Evolutionary conservation across 2,329 filamentous ascomycete genomes (phyloP).

Genomic region (Venturiaceae sp.): DNA sequence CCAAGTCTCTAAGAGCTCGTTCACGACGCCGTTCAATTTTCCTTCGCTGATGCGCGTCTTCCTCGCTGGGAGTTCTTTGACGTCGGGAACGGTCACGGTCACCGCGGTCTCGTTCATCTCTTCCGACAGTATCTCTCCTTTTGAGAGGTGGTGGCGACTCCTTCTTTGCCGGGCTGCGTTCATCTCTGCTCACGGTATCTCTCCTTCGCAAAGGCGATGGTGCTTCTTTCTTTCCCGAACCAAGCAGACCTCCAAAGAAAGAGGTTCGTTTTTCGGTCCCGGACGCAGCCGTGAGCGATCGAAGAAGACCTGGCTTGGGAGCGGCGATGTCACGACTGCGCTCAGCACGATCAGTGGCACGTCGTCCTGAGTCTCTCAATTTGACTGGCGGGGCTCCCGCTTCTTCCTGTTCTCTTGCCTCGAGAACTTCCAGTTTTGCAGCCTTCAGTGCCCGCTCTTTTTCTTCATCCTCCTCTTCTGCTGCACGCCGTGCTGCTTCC

Average conservation of each 20-base stretch:
- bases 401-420: not conserved
- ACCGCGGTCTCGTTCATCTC: not conserved
- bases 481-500: conserved; percentile 2
- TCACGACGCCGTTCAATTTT: conserved; percentile 4
- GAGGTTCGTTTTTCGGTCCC: not conserved
- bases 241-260: conserved; percentile 1
- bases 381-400: not conserved
- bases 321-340: not conserved
- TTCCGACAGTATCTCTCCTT: not conserved
- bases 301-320: conserved; percentile 2
- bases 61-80: conserved; percentile 4
- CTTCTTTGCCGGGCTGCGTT: not conserved
- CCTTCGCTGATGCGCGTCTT: conserved; percentile 1
- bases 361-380: not conserved
- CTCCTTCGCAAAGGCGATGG: not conserved
- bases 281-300: not conserved
- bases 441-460: not conserved
- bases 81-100: conserved; percentile 2
- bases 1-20: conserved; percentile 1
- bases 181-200: not conserved
- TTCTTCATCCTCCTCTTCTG: conserved; percentile 7
- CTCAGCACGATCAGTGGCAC: not conserved
- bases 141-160: not conserved
- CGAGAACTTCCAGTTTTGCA: not conserved
- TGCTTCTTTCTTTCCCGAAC: not conserved